These are phyloP conservation scores for Paxillus ammoniavirescens DNA, from an alignment of 768 basidiomycete genomes.

Conservation along the genomic window DNA sequence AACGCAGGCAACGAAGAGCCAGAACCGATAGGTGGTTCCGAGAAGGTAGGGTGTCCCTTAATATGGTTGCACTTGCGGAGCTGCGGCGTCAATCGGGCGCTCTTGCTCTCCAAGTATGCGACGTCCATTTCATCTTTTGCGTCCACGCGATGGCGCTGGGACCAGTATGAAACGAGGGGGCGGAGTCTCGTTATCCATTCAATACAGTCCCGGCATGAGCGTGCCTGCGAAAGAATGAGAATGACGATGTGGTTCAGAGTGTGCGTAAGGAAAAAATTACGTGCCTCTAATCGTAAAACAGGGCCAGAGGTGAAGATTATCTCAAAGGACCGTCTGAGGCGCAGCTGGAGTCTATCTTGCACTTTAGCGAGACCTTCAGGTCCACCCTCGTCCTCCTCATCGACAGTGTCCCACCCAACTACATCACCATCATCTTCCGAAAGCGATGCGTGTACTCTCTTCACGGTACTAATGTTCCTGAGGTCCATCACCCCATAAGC, in stretches of 20 bases:
- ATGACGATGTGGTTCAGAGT: background rate
- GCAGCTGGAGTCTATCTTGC: conserved; percentile 44
- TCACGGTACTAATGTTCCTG: conserved; percentile 61
- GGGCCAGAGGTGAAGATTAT: conserved; percentile 66
- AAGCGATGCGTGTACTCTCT: conserved; percentile 44
- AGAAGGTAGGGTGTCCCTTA: conserved; percentile 40
- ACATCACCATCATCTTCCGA: conserved; percentile 28
- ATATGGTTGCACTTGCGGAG: conserved; percentile 28
- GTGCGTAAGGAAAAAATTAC: conserved; percentile 10
- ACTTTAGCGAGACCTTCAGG: conserved; percentile 47
- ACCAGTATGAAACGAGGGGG: conserved; percentile 77
- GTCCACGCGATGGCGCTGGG: conserved; percentile 68
- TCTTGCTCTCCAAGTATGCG: conserved; percentile 48
- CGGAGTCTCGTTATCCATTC: conserved; percentile 87
- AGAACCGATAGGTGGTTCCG: conserved; percentile 52
- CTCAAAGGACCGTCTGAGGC: conserved; percentile 74
- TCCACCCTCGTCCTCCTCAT: conserved; percentile 67
- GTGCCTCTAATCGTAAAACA: conserved; percentile 77
- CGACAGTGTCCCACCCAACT: conserved; percentile 33
- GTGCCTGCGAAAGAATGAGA: conserved; percentile 42
- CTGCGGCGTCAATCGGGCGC: conserved; percentile 61
- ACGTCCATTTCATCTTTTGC: conserved; percentile 81
- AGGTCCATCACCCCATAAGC: conserved; percentile 75
- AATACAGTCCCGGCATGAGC: conserved; percentile 61
- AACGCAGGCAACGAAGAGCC: conserved; percentile 58